Evolutionary conservation across 345 rosid genomes (phyloP).

Genomic region (Lepidium didymum): DNA sequence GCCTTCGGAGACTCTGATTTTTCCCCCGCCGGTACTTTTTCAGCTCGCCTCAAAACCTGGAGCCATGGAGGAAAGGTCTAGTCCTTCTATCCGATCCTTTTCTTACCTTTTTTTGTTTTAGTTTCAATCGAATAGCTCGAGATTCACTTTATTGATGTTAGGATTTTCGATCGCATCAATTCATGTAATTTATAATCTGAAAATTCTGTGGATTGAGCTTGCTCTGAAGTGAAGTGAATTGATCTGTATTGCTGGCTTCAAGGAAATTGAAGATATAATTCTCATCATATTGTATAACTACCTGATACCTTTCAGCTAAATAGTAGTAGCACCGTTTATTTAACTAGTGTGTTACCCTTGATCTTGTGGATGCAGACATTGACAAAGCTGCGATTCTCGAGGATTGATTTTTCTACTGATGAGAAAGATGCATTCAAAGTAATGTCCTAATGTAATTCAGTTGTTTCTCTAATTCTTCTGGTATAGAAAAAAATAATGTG

Average conservation of each 20-base stretch:
- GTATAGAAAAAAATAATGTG: neutral
- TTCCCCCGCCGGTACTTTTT: slow-evolving; percentile 73
- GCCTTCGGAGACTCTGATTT: slow-evolving; percentile 89
- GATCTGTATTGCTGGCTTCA: neutral
- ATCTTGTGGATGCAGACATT: slow-evolving; percentile 46
- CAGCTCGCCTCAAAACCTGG: slow-evolving; percentile 89
- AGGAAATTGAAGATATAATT: neutral
- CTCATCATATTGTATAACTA: neutral
- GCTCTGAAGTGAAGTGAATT: neutral
- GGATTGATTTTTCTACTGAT: slow-evolving; percentile 49
- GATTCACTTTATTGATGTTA: neutral
- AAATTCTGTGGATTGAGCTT: neutral
- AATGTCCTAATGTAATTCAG: neutral
- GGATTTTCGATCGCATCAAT: neutral
- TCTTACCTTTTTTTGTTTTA: no score
- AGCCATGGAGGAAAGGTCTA: slow-evolving; percentile 76
- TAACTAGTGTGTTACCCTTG: neutral
- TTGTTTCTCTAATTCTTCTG: neutral
- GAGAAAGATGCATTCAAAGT: slow-evolving; percentile 74
- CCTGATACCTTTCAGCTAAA: neutral
- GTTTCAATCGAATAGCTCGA: neutral
- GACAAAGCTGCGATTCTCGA: slow-evolving; percentile 83
- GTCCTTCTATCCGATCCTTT: neutral
- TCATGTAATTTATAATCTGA: neutral
- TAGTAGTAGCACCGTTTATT: neutral